phyloP scores from a whole-genome alignment of 2,329 filamentous ascomycete genomes.

The Aureobasidium sp. region DNA sequence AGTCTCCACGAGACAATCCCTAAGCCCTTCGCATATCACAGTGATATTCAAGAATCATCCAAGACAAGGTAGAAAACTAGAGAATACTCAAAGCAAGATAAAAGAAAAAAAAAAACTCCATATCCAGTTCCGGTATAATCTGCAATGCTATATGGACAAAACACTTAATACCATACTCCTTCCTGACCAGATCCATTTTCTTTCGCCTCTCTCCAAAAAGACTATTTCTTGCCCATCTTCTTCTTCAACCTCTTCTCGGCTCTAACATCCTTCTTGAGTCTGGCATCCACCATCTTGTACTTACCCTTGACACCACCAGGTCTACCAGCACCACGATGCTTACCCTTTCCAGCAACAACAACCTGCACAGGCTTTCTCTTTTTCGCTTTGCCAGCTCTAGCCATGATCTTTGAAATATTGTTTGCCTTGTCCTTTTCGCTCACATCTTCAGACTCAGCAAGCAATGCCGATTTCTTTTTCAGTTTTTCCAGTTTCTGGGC shows the following conservation, averaged over 20 bases:
- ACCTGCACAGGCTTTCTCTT: slow-evolving; percentile 75
- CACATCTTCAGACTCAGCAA: slow-evolving; percentile 83
- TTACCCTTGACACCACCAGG: slow-evolving; percentile 89
- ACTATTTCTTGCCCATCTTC: slow-evolving; percentile 22
- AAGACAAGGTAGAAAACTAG: too few species aligned
- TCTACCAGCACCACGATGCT: slow-evolving; percentile 77
- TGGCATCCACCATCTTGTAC: slow-evolving; percentile 93
- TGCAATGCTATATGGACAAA: too few species aligned
- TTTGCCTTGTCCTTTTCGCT: slow-evolving; percentile 94
- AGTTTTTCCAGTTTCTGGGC: slow-evolving; percentile 88
- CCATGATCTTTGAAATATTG: slow-evolving; percentile 73
- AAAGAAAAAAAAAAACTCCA: too few species aligned
- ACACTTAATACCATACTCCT: too few species aligned
- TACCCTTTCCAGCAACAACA: slow-evolving; percentile 78
- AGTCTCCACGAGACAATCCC: too few species aligned
- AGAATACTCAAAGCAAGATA: too few species aligned
- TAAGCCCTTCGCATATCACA: too few species aligned
- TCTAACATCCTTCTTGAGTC: slow-evolving; percentile 93
- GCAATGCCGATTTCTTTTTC: slow-evolving; percentile 89
- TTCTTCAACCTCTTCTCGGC: slow-evolving; percentile 76
- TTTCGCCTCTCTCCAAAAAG: slow-evolving; percentile 21
- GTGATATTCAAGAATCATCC: too few species aligned
- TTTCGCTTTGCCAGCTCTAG: slow-evolving; percentile 77
- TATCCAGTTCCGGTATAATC: too few species aligned
- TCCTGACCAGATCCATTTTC: not conserved